Conservation (phyloP, 495 filamentous ascomycete genomes). For the Aspergillus haitiensis region DNA sequence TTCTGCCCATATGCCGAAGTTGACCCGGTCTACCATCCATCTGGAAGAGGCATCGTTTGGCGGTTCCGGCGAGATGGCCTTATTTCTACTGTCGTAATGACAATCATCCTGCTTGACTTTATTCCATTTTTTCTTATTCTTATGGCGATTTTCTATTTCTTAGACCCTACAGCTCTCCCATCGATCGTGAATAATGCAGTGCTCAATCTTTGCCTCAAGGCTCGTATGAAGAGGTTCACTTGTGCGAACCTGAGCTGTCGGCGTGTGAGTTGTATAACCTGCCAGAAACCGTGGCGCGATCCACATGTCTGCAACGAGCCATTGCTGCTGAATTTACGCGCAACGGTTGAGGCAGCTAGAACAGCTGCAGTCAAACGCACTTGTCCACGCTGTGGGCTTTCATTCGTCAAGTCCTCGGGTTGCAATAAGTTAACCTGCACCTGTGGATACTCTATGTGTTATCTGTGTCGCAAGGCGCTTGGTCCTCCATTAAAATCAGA, state of each 20-base stretch:
- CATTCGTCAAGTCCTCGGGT: constrained; percentile 87
- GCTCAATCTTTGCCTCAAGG: constrained; percentile 61
- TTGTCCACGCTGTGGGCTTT: constrained; percentile 83
- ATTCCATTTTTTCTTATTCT: constrained; percentile 55
- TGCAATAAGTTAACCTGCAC: constrained; percentile 97
- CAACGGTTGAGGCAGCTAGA: constrained; percentile 85
- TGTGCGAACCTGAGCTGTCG: constrained; percentile 68
- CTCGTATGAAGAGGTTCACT: constrained; percentile 66
- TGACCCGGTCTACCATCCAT: constrained; percentile 71
- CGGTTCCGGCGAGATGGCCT: constrained; percentile 54
- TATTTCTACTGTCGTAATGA: constrained; percentile 36
- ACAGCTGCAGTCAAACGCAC: constrained; percentile 93
- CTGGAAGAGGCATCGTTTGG: constrained; percentile 40
- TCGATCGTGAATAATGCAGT: constrained; percentile 55
- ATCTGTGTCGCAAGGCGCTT: constrained; percentile 68
- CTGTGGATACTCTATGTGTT: constrained; percentile 99
- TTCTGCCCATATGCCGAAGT: constrained; percentile 90
- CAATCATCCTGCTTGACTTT: constrained; percentile 45
- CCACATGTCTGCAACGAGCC: constrained; percentile 67
- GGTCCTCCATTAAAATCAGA: constrained; percentile 27
- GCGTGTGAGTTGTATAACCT: constrained; percentile 75
- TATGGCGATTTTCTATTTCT: constrained; percentile 44
- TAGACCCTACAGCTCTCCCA: constrained; percentile 39
- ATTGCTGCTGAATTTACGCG: constrained; percentile 68
- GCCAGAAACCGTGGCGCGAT: constrained; percentile 62